phyloP scores from a whole-genome alignment of 192 early-diverging fungal genomes.

The Coemansia sp. region DNA sequence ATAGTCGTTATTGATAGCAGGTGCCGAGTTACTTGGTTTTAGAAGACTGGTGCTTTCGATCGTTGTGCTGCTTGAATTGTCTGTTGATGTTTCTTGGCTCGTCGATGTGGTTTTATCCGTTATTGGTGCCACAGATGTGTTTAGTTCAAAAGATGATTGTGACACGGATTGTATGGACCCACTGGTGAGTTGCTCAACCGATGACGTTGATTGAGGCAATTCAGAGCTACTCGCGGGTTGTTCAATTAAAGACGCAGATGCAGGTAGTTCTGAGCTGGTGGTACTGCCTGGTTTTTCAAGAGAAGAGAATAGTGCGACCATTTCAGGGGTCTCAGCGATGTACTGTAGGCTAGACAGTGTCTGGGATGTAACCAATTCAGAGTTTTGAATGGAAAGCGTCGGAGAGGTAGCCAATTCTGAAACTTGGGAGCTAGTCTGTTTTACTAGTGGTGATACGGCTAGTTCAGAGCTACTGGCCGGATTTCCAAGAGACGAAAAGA shows the following conservation, averaged over 20 bases:
- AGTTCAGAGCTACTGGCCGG: not conserved
- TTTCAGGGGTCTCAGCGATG: not conserved
- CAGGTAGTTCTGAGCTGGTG: not conserved
- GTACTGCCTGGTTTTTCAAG: not conserved
- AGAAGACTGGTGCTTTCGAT: not conserved
- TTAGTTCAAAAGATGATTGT: not conserved
- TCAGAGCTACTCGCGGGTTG: not conserved
- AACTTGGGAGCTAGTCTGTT: not conserved
- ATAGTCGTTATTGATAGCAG: not conserved
- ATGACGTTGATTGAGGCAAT: not conserved
- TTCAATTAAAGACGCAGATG: not conserved
- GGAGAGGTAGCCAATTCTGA: not conserved
- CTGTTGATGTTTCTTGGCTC: not conserved
- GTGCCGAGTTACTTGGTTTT: not conserved
- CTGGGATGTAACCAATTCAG: not conserved
- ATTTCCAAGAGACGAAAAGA: not conserved
- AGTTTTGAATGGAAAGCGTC: not conserved
- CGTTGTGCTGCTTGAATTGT: not conserved
- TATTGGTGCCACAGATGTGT: not conserved
- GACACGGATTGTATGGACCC: not conserved
- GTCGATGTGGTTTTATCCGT: not conserved
- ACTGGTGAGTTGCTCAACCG: not conserved
- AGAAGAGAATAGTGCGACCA: not conserved
- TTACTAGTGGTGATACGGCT: not conserved
- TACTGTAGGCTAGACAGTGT: not conserved